Evolutionary conservation across 371 early-diverging fungal genomes (phyloP), one percentile per base, ranked within the genome.

Genomic region (Actinomucor elegans): DNA sequence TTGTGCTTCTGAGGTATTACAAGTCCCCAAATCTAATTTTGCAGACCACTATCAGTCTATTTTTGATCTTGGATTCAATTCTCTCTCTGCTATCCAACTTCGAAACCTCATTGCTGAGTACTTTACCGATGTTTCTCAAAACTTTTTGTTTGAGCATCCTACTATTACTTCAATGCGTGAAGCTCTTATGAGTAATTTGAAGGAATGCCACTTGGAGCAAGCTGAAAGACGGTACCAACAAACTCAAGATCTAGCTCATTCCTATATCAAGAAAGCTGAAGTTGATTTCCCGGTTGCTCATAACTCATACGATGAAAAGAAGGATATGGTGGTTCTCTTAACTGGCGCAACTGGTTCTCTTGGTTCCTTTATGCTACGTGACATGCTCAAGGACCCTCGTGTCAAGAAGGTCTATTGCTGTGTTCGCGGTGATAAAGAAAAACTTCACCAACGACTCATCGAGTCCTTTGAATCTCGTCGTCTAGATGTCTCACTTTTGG

Each of bases 321-420:
- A 34, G 9, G 48, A 67, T 14, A 59, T 70, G 7, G 64, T 69
- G 0, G 56, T 74, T 9, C 21, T 78, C 18, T 37, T 75, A 8
- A 71, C 75, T 5, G 78, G 78, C 10, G 69, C 67, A 2, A 78
- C 73, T 36, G 75, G 78, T 1, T 66, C 71, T 4, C 45, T 78
- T n/a, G 78, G 73, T 0, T 57, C 65, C 0, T 63, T 71, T 26
- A 41, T 73, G 27, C 33, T 78, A n/a, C 48, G 47, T 0, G 63
- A 62, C 21, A 11, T 78, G 28, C 40, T 75, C 5, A 8, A 55
- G 24, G 53, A 61, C 9, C 18, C 45, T 3, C 35, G 48, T 1
- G 55, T 70, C 14, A 61, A 59, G 8, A 70, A 59, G 35, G 53
- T 75, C 1, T 69, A 72, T 27, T 52, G 58, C 24, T 40, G 66